Evolutionary conservation across 495 filamentous ascomycete genomes (phyloP).

Genomic region (Neurospora intermedia): DNA sequence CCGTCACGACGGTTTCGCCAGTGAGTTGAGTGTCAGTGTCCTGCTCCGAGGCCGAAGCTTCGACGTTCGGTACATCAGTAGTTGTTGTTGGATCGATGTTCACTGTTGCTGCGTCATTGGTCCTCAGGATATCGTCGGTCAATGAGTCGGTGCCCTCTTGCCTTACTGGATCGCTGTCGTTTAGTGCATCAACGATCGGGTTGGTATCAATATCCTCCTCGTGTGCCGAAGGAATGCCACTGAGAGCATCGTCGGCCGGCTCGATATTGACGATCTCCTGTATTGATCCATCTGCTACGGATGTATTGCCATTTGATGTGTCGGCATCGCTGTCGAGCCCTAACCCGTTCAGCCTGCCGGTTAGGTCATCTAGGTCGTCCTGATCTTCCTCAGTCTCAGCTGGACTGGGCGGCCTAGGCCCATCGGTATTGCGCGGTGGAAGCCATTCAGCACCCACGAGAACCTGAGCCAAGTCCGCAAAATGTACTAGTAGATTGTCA

Average conservation of each 20-base stretch:
- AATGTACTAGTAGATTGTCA: not conserved
- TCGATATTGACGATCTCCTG: no score
- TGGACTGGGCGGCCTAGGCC: not conserved
- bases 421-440: not conserved
- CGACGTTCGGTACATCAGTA: not conserved
- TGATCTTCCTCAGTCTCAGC: not conserved
- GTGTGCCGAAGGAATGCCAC: no score
- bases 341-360: not conserved
- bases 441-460: not conserved
- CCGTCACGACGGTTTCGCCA: not conserved
- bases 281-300: no score
- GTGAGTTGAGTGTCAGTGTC: not conserved
- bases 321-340: not conserved
- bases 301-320: rapidly evolving
- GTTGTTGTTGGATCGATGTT: not conserved
- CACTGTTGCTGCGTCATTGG: not conserved
- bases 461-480: not conserved
- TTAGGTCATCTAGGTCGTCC: not conserved
- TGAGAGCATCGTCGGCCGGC: no score
- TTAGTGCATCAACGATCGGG: not conserved
- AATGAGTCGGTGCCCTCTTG: not conserved
- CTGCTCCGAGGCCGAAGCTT: not conserved
- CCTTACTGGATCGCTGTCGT: not conserved
- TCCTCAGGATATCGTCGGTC: not conserved
- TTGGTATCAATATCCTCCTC: not conserved